A percentile compares a stretch with the other conserved stretches of the same genome.
phyloP scores from a whole-genome alignment of 108 stramenopile genomes.

The Fistulifera pelliculosa region DNA sequence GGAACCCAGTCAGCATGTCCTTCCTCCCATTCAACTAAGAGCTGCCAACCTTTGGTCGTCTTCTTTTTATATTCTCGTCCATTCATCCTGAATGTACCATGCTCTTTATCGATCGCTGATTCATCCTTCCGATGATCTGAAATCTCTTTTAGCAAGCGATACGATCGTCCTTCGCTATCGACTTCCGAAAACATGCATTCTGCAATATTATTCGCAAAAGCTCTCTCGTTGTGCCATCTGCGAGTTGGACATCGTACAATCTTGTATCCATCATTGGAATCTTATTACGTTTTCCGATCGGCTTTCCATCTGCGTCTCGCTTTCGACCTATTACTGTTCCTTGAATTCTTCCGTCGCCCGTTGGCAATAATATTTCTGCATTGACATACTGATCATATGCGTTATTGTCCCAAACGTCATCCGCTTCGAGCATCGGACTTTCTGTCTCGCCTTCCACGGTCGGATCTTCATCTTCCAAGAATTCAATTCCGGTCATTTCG shows the following conservation, averaged over 20 bases:
- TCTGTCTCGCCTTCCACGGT: neutral
- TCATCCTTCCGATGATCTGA: slow-evolving; percentile 4
- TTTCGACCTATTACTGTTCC: slow-evolving; percentile 6
- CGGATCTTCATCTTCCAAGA: neutral
- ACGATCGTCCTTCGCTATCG: slow-evolving; percentile 15
- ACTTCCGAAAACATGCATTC: slow-evolving; percentile 17
- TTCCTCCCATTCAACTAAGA: slow-evolving; percentile 32
- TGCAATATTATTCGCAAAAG: slow-evolving; percentile 23
- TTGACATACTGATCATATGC: slow-evolving; percentile 18
- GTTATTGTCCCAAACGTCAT: slow-evolving; percentile 1
- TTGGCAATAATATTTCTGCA: slow-evolving; percentile 8
- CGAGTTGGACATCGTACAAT: slow-evolving; percentile 16
- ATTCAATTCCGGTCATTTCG: neutral
- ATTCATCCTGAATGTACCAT: neutral
- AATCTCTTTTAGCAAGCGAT: neutral
- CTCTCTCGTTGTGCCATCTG: slow-evolving; percentile 6
- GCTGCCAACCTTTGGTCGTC: slow-evolving; percentile 40
- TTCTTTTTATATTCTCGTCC: slow-evolving; percentile 3
- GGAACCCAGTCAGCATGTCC: slow-evolving; percentile 13
- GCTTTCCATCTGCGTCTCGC: slow-evolving; percentile 9
- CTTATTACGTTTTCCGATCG: slow-evolving; percentile 6
- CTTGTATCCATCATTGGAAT: slow-evolving; percentile 19
- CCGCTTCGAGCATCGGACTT: neutral
- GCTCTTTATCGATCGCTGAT: neutral
- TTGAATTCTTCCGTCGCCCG: neutral